Base-by-base conservation (phyloP, 2,329 filamentous ascomycete genomes). In the Aspergillus sp. region DNA sequence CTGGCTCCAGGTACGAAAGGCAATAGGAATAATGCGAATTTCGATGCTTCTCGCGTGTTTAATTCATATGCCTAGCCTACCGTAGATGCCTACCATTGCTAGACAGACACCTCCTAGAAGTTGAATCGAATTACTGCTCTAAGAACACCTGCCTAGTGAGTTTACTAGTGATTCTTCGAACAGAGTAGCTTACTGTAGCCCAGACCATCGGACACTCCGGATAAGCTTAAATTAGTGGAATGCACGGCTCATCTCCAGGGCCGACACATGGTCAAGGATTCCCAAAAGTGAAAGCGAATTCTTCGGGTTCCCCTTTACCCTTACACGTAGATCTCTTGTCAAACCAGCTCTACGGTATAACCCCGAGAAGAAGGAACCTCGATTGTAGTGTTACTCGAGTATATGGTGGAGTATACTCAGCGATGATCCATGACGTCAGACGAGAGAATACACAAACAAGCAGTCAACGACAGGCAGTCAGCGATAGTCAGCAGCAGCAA, bases 181-280 rank as follows among this genome's bases (percentile, higher is more conserved):
- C 10, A 9, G 25, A 30, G 10, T 4, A 30, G 25, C 10, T 12
- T 30, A 30, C 25, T 30, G 4, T 12, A 10, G 33, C 9, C 33
- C 15, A 37, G 33, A 17, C 15, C 33, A 17, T 5, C 33, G 13
- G 13, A 17, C 13, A 37, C 1, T 50, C 49, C 41, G 17, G 25
- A 44, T 51, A 49, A 55, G 45, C 49, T 53, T 55, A 53, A 51
- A 48, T 41, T 46, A 41, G 39, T n/a, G 33, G 15, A n/a, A 35
- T n/a, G 13, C 33, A 37, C 33, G 33, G 15, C n/a, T 37, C 33
- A 37, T 37, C 15, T n/a, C 7, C n/a, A 37, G 33, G 33, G 25
- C 25, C 25, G 25, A 27, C 33, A 37, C n/a, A 37, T 15, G 33
- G 33, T 5, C 33, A 37, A 37, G 12, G n/a, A 15, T 37, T 37